Evolutionary conservation across 768 basidiomycete genomes (phyloP), one percentile per base, ranked within the genome.

Genomic region (Mycena chlorophos): DNA sequence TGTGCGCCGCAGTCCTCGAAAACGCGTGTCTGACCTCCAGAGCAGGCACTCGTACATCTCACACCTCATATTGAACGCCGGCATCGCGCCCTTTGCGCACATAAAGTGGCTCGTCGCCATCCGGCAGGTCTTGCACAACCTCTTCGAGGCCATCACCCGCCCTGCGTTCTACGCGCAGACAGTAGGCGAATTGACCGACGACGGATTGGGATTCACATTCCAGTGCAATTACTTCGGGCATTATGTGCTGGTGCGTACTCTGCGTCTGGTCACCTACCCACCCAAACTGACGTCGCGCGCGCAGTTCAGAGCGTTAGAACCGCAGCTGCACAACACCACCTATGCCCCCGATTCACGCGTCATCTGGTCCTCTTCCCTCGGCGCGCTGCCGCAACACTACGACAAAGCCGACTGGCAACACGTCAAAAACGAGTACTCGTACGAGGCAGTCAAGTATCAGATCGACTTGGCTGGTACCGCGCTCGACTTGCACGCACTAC

Each of bases 151-250:
- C 3, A 67, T 88, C 40, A 83, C 85, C 4, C 54, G 71, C 3
- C 89, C 89, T 1, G 60, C 51, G 14, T 91, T 69, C 68, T 80
- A 86, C 64, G 54, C 75, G 3, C 89, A 94, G 66, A 68, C 75
- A 26, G 65, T 55, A 12, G 89, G 88, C 6, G 79, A 85, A 58
- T 61, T 78, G 48, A 89, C 83, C 58, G 70, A 71, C 3, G 90
- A 94, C 60, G 84, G 86, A 4, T 70, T 92, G 0, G 92, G 92
- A 2, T 87, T 80, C 79, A 81, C 86, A 5, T 94, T 91, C 89
- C 89, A 93, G 65, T 88, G 83, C 56, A 94, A 94, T 63, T 71
- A 92, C 25, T 92, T 94, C 53, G 85, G 87, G 0, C 91, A 93
- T 69, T 94, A 87, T 65, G 78, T 78, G 26, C 71, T 94, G 61